phyloP scores from a whole-genome alignment of 768 basidiomycete genomes.

The Termitomyces sp. region DNA sequence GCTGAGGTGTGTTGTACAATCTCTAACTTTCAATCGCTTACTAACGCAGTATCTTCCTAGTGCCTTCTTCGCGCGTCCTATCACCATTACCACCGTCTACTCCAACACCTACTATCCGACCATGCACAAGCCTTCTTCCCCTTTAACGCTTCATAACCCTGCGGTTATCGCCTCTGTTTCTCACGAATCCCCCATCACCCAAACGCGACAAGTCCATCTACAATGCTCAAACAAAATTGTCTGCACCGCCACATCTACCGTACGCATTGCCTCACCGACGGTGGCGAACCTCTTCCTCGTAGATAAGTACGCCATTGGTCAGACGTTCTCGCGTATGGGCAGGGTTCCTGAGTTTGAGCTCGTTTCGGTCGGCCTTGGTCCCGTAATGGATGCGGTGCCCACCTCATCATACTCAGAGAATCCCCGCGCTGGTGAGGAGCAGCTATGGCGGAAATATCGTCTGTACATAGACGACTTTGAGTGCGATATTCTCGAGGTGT shows the following conservation, averaged over 20 bases:
- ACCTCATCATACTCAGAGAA: conserved; percentile 11
- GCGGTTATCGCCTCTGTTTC: conserved; percentile 39
- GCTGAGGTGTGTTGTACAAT: conserved; percentile 43
- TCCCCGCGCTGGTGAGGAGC: conserved; percentile 14
- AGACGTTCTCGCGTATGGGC: conserved; percentile 57
- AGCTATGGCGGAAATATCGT: conserved; percentile 55
- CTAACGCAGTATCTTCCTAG: conserved; percentile 27
- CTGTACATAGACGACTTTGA: conserved; percentile 55
- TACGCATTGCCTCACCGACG: conserved; percentile 53
- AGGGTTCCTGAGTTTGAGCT: conserved; percentile 57
- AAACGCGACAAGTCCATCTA: conserved; percentile 64
- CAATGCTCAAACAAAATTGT: conserved; percentile 50
- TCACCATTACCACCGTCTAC: conserved; percentile 55
- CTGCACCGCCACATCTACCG: conserved; percentile 64
- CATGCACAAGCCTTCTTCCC: conserved; percentile 21
- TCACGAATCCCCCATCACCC: conserved; percentile 47
- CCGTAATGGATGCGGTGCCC: conserved; percentile 13
- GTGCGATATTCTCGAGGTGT: conserved; percentile 68
- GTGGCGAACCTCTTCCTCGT: conserved; percentile 60
- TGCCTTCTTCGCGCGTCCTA: conserved; percentile 62
- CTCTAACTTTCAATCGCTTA: not conserved
- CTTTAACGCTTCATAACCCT: conserved; percentile 32
- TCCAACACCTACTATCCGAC: conserved; percentile 39
- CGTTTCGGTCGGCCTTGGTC: conserved; percentile 45
- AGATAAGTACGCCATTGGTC: conserved; percentile 36